Percentiles rank a stretch among this genome's conserved stretches.
Conservation (phyloP, 352 stramenopile species). For the Pythium rhizo-oryzae region DNA sequence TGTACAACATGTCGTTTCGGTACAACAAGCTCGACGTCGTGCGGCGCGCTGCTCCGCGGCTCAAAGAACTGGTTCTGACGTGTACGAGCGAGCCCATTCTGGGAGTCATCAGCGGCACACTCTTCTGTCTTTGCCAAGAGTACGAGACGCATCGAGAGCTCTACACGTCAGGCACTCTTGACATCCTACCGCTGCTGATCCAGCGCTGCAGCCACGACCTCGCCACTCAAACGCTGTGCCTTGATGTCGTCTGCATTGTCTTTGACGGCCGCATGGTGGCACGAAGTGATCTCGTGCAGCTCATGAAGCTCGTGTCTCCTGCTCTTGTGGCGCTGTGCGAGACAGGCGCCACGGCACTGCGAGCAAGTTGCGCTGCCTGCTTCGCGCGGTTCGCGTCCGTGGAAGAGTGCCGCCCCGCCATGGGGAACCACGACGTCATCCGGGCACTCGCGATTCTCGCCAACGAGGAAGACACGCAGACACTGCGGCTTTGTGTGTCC, state of each 20-base stretch:
- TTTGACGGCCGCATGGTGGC: conserved; percentile 60
- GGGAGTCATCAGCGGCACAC: conserved; percentile 44
- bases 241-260: conserved; percentile 69
- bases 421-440: conserved; percentile 57
- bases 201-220: conserved; percentile 37
- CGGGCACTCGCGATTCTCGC: conserved; percentile 53
- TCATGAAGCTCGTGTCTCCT: conserved; percentile 50
- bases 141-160: conserved; percentile 59
- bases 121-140: conserved; percentile 73
- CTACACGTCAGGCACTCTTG: conserved; percentile 31
- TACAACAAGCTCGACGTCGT: conserved; percentile 63
- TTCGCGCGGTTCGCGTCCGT: conserved; percentile 69
- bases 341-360: conserved; percentile 23
- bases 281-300: conserved; percentile 36
- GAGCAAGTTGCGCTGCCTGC: conserved; percentile 59
- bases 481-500: conserved; percentile 61
- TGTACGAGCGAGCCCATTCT: conserved; percentile 30
- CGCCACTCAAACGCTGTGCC: conserved; percentile 45
- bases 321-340: conserved; percentile 50
- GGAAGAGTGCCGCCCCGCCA: conserved; percentile 48
- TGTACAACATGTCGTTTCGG: conserved; percentile 79
- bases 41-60: conserved; percentile 33
- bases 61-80: conserved; percentile 35
- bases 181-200: conserved; percentile 45
- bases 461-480: conserved; percentile 52